Percentiles rank a stretch among this genome's conserved stretches.
phyloP scores from a whole-genome alignment of 495 filamentous ascomycete genomes.

The Extremus antarcticus region DNA sequence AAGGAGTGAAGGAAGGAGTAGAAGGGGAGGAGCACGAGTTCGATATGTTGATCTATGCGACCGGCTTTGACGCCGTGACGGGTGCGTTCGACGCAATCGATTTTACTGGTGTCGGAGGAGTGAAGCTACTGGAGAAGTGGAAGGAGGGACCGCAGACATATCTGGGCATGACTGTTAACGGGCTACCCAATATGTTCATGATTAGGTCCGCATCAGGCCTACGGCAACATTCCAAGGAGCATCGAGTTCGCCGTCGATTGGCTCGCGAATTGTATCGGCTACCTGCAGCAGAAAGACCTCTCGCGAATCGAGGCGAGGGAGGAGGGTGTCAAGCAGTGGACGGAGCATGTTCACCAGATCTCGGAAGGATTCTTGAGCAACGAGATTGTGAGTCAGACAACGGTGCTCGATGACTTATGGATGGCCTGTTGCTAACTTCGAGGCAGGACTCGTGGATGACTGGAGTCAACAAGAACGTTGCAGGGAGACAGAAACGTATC shows the following conservation, averaged over 20 bases:
- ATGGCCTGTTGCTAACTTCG: not conserved
- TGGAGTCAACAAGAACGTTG: constrained; percentile 1
- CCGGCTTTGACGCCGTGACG: constrained; percentile 13
- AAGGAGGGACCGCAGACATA: constrained; percentile 6
- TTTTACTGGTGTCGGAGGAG: not conserved
- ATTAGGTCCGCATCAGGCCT: not conserved
- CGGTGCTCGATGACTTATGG: not conserved
- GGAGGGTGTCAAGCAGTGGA: constrained; percentile 1
- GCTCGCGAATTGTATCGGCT: not conserved
- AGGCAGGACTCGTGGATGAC: constrained; percentile 5
- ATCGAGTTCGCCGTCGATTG: constrained; percentile 6
- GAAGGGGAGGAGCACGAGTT: constrained; percentile 3
- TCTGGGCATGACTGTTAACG: constrained; percentile 8
- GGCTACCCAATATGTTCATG: constrained; percentile 15
- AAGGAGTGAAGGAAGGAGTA: not conserved
- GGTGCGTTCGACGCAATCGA: constrained; percentile 4
- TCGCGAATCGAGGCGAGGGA: not conserved
- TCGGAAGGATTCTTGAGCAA: constrained; percentile 4
- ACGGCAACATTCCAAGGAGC: constrained; percentile 3
- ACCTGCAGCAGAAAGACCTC: not conserved
- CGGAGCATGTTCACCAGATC: constrained; percentile 1
- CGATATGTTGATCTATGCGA: constrained; percentile 15
- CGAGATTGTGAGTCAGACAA: not conserved
- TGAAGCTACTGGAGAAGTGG: not conserved
- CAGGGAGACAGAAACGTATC: constrained; percentile 3